A percentile compares a stretch with the other conserved stretches of the same genome.
phyloP scores from a whole-genome alignment of 2,329 filamentous ascomycete genomes.

The Capronia epimyces region DNA sequence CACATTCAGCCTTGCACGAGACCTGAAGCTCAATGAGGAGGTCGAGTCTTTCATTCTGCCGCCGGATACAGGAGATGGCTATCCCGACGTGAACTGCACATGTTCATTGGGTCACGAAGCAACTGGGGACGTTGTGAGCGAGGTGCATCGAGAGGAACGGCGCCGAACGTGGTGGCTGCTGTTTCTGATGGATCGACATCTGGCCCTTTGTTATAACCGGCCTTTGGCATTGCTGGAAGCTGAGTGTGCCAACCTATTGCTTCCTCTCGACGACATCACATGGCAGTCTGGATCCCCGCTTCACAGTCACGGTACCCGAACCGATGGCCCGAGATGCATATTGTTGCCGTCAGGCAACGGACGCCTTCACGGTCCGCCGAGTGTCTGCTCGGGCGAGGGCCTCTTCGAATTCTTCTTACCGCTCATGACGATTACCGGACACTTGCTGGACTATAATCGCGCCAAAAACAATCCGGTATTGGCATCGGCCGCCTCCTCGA shows the following conservation, averaged over 20 bases:
- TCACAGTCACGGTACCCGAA: conserved; percentile 21
- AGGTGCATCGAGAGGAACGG: conserved; percentile 46
- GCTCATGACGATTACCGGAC: conserved; percentile 46
- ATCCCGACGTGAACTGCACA: conserved; percentile 42
- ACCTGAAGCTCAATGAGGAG: conserved; percentile 25
- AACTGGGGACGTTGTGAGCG: conserved; percentile 38
- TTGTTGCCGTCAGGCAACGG: conserved; percentile 24
- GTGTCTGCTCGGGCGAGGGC: conserved; percentile 39
- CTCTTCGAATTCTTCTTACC: conserved; percentile 51
- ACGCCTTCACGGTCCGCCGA: conserved; percentile 26
- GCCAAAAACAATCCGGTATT: conserved; percentile 42
- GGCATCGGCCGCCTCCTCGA: conserved; percentile 34
- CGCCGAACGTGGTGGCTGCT: conserved; percentile 47
- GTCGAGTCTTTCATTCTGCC: conserved; percentile 16
- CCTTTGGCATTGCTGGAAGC: conserved; percentile 44
- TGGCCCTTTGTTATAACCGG: conserved; percentile 46
- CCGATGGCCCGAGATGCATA: conserved; percentile 36
- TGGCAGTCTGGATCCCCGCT: conserved; percentile 32
- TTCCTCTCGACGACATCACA: conserved; percentile 38
- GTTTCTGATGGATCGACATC: conserved; percentile 45
- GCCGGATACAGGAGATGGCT: conserved; percentile 3
- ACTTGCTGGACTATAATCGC: conserved; percentile 48
- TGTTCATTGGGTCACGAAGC: conserved; percentile 37
- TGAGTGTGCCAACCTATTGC: conserved; percentile 42
- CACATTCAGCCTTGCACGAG: conserved; percentile 23